Percentiles rank a stretch among this genome's conserved stretches.
These are phyloP conservation scores for Irpex sp. DNA, from an alignment of 1,284 basidiomycete species.

Conservation along the genomic window DNA sequence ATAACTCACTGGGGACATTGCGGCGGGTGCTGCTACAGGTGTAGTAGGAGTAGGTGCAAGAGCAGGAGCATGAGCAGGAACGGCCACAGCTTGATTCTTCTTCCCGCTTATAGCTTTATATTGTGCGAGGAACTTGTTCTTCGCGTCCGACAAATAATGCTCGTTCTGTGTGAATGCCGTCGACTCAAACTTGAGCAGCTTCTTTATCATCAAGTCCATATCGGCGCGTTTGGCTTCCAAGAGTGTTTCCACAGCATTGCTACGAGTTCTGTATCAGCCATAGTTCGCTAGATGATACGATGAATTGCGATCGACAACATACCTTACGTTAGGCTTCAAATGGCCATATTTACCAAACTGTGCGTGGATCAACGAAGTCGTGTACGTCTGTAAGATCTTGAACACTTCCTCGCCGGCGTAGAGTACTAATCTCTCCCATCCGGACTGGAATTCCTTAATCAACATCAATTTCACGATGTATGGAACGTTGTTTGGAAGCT, in stretches of 20 bases:
- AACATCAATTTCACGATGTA: slow-evolving; percentile 41
- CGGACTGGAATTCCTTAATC: slow-evolving; percentile 30
- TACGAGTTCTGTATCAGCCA: background rate
- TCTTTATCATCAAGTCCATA: slow-evolving; percentile 5
- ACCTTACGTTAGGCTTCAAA: slow-evolving; percentile 8
- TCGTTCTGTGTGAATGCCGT: slow-evolving; percentile 16
- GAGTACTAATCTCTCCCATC: slow-evolving; percentile 35
- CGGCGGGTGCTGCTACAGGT: background rate
- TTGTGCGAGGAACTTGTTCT: slow-evolving; percentile 13
- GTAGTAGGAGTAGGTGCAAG: background rate
- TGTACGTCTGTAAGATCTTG: slow-evolving; percentile 18
- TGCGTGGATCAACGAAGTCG: slow-evolving; percentile 8
- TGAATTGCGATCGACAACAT: slow-evolving; percentile 3
- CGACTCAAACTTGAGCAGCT: slow-evolving; percentile 12
- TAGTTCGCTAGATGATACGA: background rate
- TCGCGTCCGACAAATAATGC: slow-evolving; percentile 10
- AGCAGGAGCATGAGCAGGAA: background rate
- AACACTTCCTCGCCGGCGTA: slow-evolving; percentile 33
- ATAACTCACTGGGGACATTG: background rate
- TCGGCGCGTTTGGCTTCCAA: slow-evolving; percentile 2
- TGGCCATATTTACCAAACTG: slow-evolving; percentile 9
- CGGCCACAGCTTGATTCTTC: background rate
- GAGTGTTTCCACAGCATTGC: slow-evolving; percentile 7
- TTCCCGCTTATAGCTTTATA: slow-evolving; percentile 8
- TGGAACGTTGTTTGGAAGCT: slow-evolving; percentile 44